Evolutionary conservation across 495 filamentous ascomycete species (phyloP).

Genomic region (Tuber magnatum): DNA sequence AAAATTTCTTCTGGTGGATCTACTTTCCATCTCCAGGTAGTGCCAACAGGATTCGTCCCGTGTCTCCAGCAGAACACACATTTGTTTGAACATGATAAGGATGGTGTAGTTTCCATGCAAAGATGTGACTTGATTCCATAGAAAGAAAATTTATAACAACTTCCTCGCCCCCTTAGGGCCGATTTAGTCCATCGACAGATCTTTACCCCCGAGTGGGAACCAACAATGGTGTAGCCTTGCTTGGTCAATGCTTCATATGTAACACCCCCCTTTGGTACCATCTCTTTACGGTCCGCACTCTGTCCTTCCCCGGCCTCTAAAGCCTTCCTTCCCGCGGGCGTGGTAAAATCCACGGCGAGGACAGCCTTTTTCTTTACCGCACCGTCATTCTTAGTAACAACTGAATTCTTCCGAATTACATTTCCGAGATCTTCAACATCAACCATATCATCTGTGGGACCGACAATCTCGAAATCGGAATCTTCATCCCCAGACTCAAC

Average conservation of each 20-base stretch:
- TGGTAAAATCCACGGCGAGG: slow-evolving; percentile 79
- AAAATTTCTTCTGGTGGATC: slow-evolving; percentile 86
- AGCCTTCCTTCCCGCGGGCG: slow-evolving; percentile 50
- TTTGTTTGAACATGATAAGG: slow-evolving; percentile 92
- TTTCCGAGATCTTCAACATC: slow-evolving; percentile 82
- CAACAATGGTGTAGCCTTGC: slow-evolving; percentile 91
- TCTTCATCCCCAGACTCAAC: slow-evolving; percentile 56
- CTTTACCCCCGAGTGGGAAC: slow-evolving; percentile 92
- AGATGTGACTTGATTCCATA: slow-evolving; percentile 93
- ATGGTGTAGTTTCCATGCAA: slow-evolving; percentile 96
- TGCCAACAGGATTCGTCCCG: slow-evolving; percentile 93
- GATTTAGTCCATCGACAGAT: slow-evolving; percentile 99
- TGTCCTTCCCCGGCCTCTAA: slow-evolving; percentile 42
- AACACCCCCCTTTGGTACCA: slow-evolving; percentile 85
- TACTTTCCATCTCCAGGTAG: slow-evolving; percentile 91
- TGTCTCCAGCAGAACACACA: slow-evolving; percentile 99
- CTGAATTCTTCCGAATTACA: slow-evolving; percentile 49
- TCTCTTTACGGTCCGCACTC: slow-evolving; percentile 60
- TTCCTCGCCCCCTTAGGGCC: slow-evolving; percentile 86
- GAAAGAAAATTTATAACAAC: slow-evolving; percentile 95
- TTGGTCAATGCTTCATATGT: slow-evolving; percentile 84
- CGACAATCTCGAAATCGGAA: slow-evolving; percentile 47
- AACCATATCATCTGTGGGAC: slow-evolving; percentile 50
- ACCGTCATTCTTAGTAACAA: slow-evolving; percentile 42
- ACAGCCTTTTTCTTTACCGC: slow-evolving; percentile 43